Base-by-base conservation (phyloP, 1,139 yeast species). In the Blastobotrys elegans region DNA sequence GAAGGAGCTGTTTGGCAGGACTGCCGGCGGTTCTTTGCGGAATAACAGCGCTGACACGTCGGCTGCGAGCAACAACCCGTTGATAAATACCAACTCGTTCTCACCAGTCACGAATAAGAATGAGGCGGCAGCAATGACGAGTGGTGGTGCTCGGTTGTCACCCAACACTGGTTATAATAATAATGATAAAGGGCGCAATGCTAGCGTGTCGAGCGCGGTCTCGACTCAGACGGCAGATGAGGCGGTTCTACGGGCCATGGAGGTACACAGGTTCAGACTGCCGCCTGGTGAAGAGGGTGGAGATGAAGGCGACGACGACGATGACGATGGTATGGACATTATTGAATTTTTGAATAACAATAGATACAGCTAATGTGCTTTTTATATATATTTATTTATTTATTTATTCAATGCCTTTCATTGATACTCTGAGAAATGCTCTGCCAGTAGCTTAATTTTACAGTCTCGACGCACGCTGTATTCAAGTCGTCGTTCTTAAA, bases 371-470 rank as follows among this genome's bases (percentile, higher is more conserved):
- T 41, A 17, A 5, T 14, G 30, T 22, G 8, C 30, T 22, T 37
- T 2, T 21, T 35, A 10, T 37, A 2, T 24, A 22, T 10, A 37
- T 30, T 44, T 22, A 36, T 37, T 29, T 33, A 22, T 35, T 30
- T n/a, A 22, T 21, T 22, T 20, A 20, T 29, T 22, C 17, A 30
- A 44, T 36, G 32, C 17, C 32, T 26, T 2, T 86, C 90, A 56
- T 77, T 79, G 40, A 89, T 76, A 4, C 87, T 90, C 43, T 75
- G 76, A 44, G 79, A 79, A 37, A 90, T 80, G 61, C 86, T 89
- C 43, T 75, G 76, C 95, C 96, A 90, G 62, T 89, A 92, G 62
- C 86, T 86, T 53, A 92, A 68, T 54, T 77, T 76, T 26, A 88
- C 78, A 1, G 95, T 84, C 51, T 81, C 80, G 51, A 76, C 67